These are phyloP conservation scores for Citrus unshiu DNA, from an alignment of 345 rosid species.

Conservation along the genomic window DNA sequence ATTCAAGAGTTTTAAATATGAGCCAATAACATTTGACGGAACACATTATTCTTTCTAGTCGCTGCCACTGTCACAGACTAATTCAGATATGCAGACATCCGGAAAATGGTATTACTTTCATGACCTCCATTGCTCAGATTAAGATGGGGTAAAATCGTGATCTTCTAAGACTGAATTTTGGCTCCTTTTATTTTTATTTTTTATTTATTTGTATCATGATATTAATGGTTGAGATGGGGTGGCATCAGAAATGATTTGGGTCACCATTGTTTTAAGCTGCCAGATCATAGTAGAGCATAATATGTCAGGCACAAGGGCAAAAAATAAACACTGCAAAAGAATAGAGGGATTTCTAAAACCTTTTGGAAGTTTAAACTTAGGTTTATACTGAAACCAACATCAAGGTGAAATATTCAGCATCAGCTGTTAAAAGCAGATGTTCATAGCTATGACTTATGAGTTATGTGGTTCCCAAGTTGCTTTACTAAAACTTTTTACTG, in stretches of 20 bases:
- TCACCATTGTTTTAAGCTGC: neutral
- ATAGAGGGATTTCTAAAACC: too few species aligned
- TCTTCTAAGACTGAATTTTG: neutral
- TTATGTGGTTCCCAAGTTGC: too few species aligned
- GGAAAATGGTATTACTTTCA: neutral
- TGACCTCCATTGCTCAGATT: neutral
- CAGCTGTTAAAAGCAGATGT: too few species aligned
- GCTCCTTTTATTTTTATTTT: neutral
- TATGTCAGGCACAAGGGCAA: neutral
- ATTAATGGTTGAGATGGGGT: too few species aligned
- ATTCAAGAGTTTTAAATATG: neutral
- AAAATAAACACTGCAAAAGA: neutral
- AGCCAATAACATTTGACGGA: neutral
- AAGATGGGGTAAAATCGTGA: neutral
- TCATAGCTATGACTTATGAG: too few species aligned
- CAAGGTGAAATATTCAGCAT: too few species aligned
- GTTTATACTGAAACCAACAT: too few species aligned
- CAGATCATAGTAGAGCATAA: neutral
- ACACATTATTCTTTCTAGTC: neutral
- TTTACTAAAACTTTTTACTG: too few species aligned
- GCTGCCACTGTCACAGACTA: neutral
- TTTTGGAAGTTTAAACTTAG: too few species aligned
- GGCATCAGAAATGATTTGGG: neutral
- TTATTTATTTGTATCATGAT: neutral
- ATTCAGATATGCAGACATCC: neutral